Evolutionary conservation across 2,329 filamentous ascomycete species (phyloP).

Genomic region (Cordyceps cateniannulata): DNA sequence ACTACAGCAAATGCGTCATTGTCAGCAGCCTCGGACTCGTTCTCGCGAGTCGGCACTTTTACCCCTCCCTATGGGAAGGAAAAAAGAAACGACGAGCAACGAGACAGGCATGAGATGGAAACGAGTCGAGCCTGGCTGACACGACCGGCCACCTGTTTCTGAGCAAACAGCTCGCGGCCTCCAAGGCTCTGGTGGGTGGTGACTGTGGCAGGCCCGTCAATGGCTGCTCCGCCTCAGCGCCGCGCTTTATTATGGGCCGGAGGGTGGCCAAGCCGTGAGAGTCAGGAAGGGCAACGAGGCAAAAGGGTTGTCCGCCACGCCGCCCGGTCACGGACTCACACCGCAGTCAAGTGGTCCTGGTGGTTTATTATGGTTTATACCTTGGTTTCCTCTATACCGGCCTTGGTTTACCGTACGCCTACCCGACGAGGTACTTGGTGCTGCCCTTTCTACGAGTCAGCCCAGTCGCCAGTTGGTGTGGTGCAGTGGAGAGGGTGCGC

Average conservation of each 20-base stretch:
- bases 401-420: neutral
- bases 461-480: neutral
- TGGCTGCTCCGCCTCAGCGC: neutral
- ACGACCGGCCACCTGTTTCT: neutral
- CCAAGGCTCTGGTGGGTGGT: no score
- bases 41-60: no score
- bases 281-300: neutral
- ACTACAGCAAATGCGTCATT: neutral
- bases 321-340: neutral
- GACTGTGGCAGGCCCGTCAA: neutral
- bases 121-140: neutral
- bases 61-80: neutral
- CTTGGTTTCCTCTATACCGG: no score
- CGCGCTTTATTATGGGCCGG: neutral
- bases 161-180: neutral
- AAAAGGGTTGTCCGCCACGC: neutral
- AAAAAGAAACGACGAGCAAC: neutral
- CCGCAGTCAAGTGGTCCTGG: neutral
- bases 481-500: neutral
- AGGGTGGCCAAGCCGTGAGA: neutral
- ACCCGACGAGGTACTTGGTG: neutral
- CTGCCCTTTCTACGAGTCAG: neutral
- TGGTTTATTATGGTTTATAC: neutral
- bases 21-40: neutral
- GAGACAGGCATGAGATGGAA: neutral